Conservation (phyloP, 2,329 filamentous ascomycete species). For the Colletotrichum truncatum region DNA sequence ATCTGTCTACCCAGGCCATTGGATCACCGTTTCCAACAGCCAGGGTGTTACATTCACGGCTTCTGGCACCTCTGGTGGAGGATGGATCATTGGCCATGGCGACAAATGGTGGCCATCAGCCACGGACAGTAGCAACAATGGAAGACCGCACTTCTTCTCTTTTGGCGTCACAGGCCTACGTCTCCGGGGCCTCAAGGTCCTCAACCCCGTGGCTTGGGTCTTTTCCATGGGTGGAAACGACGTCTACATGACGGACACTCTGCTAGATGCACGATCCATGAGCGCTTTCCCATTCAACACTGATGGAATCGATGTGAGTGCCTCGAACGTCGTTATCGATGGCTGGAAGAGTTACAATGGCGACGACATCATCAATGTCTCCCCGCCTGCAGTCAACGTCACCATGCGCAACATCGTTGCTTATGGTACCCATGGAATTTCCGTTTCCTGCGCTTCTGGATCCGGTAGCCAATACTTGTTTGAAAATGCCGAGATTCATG, state of each 20-base stretch:
- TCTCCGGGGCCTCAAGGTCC: constrained; percentile 1
- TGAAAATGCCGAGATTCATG: constrained; percentile 8
- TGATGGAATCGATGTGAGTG: constrained; percentile 8
- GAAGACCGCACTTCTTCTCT: constrained; percentile 17
- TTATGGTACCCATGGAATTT: constrained; percentile 10
- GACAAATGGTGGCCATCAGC: constrained; percentile 18
- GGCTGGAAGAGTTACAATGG: constrained; percentile 14
- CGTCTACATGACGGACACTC: constrained; percentile 20
- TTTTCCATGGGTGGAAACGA: constrained; percentile 13
- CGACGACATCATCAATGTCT: constrained; percentile 20
- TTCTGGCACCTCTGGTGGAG: background rate
- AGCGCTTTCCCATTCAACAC: constrained; percentile 19
- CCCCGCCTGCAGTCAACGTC: constrained; percentile 9
- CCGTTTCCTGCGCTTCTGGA: constrained; percentile 1
- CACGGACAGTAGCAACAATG: constrained; percentile 4
- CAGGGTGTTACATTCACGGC: constrained; percentile 16
- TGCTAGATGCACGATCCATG: constrained; percentile 6
- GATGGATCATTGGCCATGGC: constrained; percentile 10
- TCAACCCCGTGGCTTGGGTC: constrained; percentile 17
- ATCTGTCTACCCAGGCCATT: constrained; percentile 6
- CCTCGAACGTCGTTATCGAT: constrained; percentile 1
- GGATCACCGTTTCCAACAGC: constrained; percentile 20
- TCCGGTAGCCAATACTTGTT: constrained; percentile 5
- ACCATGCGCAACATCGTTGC: constrained; percentile 19
- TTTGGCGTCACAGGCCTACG: constrained; percentile 2